Evolutionary conservation across 1,139 yeast genomes (phyloP).

Genomic region (Saccharomyces uvarum): DNA sequence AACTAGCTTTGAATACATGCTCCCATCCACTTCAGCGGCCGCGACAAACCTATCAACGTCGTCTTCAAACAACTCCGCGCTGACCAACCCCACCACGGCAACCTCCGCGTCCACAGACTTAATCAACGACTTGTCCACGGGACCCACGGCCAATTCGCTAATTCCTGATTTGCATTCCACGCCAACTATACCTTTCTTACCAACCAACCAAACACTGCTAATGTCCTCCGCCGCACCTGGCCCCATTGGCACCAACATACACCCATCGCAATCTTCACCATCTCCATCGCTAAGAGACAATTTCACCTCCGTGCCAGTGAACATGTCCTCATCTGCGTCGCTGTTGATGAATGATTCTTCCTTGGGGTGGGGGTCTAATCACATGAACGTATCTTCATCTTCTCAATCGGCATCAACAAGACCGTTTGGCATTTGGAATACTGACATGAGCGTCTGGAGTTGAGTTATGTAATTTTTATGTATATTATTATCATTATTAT

Average conservation of each 20-base stretch:
- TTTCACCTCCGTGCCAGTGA: background rate
- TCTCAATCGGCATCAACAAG: conserved; percentile 10
- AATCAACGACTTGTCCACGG: background rate
- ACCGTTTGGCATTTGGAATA: conserved; percentile 30
- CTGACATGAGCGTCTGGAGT: conserved; percentile 34
- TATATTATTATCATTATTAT: background rate
- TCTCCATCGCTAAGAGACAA: background rate
- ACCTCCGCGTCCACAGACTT: background rate
- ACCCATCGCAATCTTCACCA: background rate
- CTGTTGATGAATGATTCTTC: conserved; percentile 18
- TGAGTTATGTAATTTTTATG: conserved; percentile 10
- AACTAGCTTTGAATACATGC: background rate
- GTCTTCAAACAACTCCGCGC: background rate
- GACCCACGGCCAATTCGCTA: background rate
- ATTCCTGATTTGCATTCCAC: background rate
- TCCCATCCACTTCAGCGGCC: background rate
- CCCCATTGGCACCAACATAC: background rate
- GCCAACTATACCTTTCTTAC: background rate
- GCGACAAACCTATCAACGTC: background rate
- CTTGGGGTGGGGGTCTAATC: conserved; percentile 25
- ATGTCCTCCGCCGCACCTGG: background rate
- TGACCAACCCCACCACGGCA: background rate
- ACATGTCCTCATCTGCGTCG: background rate
- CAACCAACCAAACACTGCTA: background rate
- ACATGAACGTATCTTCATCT: conserved; percentile 19